phyloP scores from a whole-genome alignment of 2,329 filamentous ascomycete genomes.

The Calcarisporium arbuscula region DNA sequence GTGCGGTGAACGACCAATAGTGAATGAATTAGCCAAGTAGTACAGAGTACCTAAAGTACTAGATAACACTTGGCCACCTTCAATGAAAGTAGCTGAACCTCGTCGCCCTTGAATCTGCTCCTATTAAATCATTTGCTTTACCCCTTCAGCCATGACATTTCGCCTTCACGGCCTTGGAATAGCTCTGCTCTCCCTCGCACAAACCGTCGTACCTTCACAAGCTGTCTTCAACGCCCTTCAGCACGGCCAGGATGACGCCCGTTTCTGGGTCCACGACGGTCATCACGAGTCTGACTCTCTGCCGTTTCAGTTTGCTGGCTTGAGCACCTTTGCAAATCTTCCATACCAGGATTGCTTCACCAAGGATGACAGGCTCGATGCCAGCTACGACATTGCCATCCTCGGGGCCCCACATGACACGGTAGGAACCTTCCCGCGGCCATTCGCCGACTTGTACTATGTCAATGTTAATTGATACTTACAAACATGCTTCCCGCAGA shows the following conservation, averaged over 20 bases:
- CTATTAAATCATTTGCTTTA: too few species aligned
- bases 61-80: too few species aligned
- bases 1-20: too few species aligned
- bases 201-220: too few species aligned
- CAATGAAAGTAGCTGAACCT: too few species aligned
- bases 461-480: not conserved
- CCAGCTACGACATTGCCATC: conserved; percentile 20
- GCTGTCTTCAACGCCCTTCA: too few species aligned
- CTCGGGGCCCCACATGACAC: conserved; percentile 23
- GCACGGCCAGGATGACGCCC: conserved; percentile 13
- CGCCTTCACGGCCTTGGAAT: too few species aligned
- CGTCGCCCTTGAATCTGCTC: too few species aligned
- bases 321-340: conserved; percentile 18
- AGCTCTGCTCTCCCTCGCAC: too few species aligned
- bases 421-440: conserved; percentile 13
- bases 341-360: conserved; percentile 19
- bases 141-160: too few species aligned
- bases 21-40: too few species aligned
- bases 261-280: conserved; percentile 10
- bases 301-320: conserved; percentile 10
- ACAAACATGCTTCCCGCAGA: conserved; percentile 4
- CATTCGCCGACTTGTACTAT: not conserved
- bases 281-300: conserved; percentile 12
- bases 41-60: too few species aligned
- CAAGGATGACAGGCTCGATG: conserved; percentile 7